A percentile compares a stretch with the other conserved stretches of the same genome.
phyloP scores from a whole-genome alignment of 1,139 yeast species.

The Blastobotrys elegans region DNA sequence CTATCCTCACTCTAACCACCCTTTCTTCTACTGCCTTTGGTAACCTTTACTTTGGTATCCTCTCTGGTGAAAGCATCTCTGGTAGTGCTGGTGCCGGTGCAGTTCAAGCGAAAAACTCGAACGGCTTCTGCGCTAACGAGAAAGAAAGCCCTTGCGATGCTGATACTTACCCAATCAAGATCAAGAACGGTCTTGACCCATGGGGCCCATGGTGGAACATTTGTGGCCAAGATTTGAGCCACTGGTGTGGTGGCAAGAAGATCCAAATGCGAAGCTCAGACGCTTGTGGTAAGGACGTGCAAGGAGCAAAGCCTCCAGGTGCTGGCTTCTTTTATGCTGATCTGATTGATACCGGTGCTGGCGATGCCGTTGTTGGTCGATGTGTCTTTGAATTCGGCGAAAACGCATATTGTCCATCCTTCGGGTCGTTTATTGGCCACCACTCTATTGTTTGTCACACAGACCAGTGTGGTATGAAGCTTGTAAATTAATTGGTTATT shows the following conservation, averaged over 20 bases:
- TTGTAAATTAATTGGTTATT: too few relatives aligned
- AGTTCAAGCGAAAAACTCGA: neutral
- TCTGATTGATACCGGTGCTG: neutral
- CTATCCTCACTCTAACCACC: neutral
- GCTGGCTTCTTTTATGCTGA: constrained; percentile 1
- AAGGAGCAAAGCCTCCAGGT: neutral
- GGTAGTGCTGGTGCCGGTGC: constrained; percentile 1
- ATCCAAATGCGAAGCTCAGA: neutral
- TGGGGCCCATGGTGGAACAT: neutral
- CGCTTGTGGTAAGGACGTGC: neutral
- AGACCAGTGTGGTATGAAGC: neutral
- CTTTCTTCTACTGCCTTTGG: neutral
- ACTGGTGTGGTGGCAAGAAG: neutral
- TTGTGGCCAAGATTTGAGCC: neutral
- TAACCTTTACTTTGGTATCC: neutral
- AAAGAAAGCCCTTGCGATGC: neutral
- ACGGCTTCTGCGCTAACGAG: neutral
- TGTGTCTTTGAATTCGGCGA: neutral
- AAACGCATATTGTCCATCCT: neutral
- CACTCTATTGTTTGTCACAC: neutral
- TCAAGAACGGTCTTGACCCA: neutral
- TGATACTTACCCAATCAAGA: neutral
- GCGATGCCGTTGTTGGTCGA: neutral
- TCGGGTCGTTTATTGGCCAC: neutral
- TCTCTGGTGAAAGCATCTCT: constrained; percentile 1